phyloP scores from a whole-genome alignment of 2,329 filamentous ascomycete genomes.

The Aspergillus sp. region DNA sequence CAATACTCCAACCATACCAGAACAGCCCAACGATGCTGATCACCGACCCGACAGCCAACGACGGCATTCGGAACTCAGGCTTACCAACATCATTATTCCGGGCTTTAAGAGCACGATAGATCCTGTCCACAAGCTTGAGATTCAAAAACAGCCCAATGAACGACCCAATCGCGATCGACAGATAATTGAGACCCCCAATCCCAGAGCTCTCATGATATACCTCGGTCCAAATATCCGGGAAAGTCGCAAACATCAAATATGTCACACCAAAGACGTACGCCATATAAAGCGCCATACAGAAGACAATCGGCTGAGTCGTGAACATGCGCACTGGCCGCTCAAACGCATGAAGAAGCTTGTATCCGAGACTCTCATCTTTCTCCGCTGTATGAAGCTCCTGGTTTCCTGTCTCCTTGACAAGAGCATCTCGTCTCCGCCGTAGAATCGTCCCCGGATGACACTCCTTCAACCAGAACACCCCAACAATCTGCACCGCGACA shows the following conservation, averaged over 20 bases:
- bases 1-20: slow-evolving; percentile 59
- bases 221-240: slow-evolving; percentile 59
- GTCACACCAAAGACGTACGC: slow-evolving; percentile 59
- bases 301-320: slow-evolving; percentile 61
- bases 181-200: slow-evolving; percentile 63
- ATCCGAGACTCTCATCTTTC: not conserved
- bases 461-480: slow-evolving; percentile 63
- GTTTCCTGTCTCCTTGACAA: slow-evolving; percentile 43
- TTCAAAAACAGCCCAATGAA: slow-evolving; percentile 54
- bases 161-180: slow-evolving; percentile 64
- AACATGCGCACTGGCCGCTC: slow-evolving; percentile 59
- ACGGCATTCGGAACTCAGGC: slow-evolving; percentile 65
- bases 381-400: slow-evolving; percentile 37
- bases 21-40: slow-evolving; percentile 56
- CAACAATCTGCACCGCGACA: slow-evolving; percentile 60
- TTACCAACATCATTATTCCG: slow-evolving; percentile 41
- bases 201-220: slow-evolving; percentile 58
- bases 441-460: slow-evolving; percentile 68
- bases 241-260: slow-evolving; percentile 39
- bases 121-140: slow-evolving; percentile 50
- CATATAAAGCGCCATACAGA: slow-evolving; percentile 56
- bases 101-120: slow-evolving; percentile 50
- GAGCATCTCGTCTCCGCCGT: slow-evolving; percentile 53
- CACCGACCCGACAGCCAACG: slow-evolving; percentile 56
- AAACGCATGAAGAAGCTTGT: slow-evolving; percentile 39